Conservation (phyloP, 768 basidiomycete species). For the Boletus coccyginus region DNA sequence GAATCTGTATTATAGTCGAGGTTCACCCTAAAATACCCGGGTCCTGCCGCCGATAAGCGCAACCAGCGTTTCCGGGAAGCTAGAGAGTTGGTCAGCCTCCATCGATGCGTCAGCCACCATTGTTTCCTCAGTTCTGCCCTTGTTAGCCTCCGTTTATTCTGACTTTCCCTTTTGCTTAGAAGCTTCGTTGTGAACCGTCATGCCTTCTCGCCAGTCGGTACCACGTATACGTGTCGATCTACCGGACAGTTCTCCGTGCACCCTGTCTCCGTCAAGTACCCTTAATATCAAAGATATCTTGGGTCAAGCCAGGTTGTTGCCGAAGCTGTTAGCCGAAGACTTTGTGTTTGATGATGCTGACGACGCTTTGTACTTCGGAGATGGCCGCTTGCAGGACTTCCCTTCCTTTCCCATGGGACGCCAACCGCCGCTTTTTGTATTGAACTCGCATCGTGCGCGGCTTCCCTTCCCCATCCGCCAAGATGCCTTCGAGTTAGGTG, state of each 20-base stretch:
- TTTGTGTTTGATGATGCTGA: constrained; percentile 16
- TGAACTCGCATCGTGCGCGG: constrained; percentile 21
- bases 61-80: background rate
- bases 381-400: constrained; percentile 17
- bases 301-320: constrained; percentile 7
- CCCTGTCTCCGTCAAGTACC: constrained; percentile 22
- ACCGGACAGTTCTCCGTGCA: constrained; percentile 10
- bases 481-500: constrained; percentile 19
- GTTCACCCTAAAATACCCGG: background rate
- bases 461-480: constrained; percentile 22
- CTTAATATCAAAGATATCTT: constrained; percentile 27
- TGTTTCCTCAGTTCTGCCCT: background rate
- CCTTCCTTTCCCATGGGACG: constrained; percentile 32
- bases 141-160: constrained; percentile 8
- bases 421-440: constrained; percentile 28
- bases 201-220: constrained; percentile 15
- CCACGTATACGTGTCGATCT: constrained; percentile 24
- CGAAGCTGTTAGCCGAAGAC: constrained; percentile 23
- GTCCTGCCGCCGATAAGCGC: background rate
- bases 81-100: constrained; percentile 22
- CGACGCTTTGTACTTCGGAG: constrained; percentile 7
- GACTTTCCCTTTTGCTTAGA: constrained; percentile 5
- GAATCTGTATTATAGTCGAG: constrained; percentile 7
- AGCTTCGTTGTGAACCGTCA: constrained; percentile 9
- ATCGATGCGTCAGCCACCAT: constrained; percentile 20